Conservation (phyloP, 345 rosid genomes). For the Eucalyptus coolabah region DNA sequence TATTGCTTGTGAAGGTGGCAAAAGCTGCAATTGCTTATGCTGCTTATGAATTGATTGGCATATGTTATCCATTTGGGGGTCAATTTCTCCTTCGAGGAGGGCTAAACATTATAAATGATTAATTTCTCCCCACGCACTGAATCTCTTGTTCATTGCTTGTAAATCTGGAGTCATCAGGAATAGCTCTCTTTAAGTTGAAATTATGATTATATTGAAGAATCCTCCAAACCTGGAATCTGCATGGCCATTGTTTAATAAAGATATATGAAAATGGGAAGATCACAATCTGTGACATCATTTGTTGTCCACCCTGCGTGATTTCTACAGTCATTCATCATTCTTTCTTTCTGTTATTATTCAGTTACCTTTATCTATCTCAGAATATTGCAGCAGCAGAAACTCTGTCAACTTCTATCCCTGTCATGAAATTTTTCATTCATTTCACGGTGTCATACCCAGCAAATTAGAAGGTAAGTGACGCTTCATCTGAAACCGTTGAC, state of each 20-base stretch:
- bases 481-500: neutral
- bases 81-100: neutral
- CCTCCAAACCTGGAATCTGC: neutral
- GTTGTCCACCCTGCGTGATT: neutral
- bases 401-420: neutral
- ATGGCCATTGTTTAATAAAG: neutral
- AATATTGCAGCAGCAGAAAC: neutral
- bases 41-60: neutral
- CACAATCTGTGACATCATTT: neutral
- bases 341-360: neutral
- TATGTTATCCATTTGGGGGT: neutral
- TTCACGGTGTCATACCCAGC: neutral
- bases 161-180: neutral
- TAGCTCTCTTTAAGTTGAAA: neutral
- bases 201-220: neutral
- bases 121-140: neutral
- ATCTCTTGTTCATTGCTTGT: neutral
- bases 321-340: neutral
- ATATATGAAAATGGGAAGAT: neutral
- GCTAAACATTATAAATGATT: neutral
- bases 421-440: neutral
- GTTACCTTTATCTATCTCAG: neutral
- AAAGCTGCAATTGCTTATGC: neutral
- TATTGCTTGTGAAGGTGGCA: neutral
- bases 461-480: neutral